A percentile compares a stretch with the other conserved stretches of the same genome.
phyloP scores from a whole-genome alignment of 179 eudicot genomes.

The Silene coronaria region DNA sequence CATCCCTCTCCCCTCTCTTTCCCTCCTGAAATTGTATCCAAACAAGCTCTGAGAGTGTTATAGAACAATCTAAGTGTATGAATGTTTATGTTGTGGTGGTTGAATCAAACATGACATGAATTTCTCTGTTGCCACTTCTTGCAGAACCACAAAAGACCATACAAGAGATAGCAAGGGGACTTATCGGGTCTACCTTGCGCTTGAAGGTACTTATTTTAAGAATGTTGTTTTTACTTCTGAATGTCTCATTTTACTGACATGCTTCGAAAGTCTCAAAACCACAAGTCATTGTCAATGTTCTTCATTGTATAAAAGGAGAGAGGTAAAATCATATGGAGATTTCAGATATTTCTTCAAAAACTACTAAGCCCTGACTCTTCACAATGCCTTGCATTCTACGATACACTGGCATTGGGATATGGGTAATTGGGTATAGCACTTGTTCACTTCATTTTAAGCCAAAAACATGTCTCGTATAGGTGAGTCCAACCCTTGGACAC shows the following conservation, averaged over 20 bases:
- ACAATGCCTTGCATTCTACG: background rate
- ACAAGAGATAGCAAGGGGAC: slow-evolving; percentile 70
- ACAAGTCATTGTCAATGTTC: background rate
- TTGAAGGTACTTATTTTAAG: slow-evolving; percentile 56
- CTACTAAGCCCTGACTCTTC: background rate
- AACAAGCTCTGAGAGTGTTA: too few species aligned
- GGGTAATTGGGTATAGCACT: too few species aligned
- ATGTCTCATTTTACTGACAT: background rate
- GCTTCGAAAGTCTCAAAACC: background rate
- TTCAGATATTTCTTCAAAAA: background rate
- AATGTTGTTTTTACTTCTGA: background rate
- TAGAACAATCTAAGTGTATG: background rate
- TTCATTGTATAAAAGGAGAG: background rate
- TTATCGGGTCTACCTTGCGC: slow-evolving; percentile 55
- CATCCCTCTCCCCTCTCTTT: too few species aligned
- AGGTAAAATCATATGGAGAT: background rate
- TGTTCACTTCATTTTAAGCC: too few species aligned
- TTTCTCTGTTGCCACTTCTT: slow-evolving; percentile 14
- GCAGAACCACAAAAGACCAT: slow-evolving; percentile 65
- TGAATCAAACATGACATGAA: background rate
- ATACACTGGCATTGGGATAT: too few species aligned
- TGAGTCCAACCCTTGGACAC: too few species aligned
- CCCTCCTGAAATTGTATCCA: too few species aligned
- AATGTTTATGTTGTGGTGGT: background rate
- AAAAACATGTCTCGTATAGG: too few species aligned